Evolutionary conservation across 164 flowering plant species (phyloP).

Genomic region (Aristolochia contorta): DNA sequence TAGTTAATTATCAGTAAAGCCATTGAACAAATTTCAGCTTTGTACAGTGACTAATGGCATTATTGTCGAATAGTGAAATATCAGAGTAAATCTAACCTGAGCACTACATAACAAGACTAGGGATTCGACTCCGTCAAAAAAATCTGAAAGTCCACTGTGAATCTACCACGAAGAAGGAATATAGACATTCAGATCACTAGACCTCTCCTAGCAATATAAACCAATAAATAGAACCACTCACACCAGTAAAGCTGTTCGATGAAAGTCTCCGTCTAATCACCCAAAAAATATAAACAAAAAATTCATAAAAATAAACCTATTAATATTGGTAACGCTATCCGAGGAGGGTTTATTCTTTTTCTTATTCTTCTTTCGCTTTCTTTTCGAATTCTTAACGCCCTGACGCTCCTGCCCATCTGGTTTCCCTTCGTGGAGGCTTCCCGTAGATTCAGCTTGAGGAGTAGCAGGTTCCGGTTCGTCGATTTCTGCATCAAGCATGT

Average conservation of each 20-base stretch:
- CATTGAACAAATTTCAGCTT: not conserved
- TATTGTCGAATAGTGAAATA: not conserved
- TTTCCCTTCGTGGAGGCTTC: slow-evolving; percentile 8
- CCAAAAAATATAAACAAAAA: not conserved
- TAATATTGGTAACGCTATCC: slow-evolving; percentile 31
- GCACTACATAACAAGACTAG: not conserved
- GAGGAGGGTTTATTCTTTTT: slow-evolving; percentile 20
- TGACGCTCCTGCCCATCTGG: slow-evolving; percentile 12
- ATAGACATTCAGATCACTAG: not conserved
- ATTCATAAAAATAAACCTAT: slow-evolving; percentile 34
- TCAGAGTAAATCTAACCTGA: not conserved
- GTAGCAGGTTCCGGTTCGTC: slow-evolving; percentile 28
- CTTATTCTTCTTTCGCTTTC: slow-evolving; percentile 39
- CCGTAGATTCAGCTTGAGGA: slow-evolving; percentile 8
- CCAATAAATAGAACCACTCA: not conserved
- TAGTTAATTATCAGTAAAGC: not conserved
- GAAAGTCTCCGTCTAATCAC: not conserved
- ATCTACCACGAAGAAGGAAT: not conserved
- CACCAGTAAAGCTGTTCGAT: not conserved
- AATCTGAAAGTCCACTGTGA: not conserved
- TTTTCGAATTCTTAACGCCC: slow-evolving; percentile 23
- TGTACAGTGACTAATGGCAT: not conserved
- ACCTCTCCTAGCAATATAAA: not conserved
- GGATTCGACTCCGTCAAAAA: not conserved
- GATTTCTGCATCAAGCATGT: slow-evolving; percentile 62